phyloP scores from a whole-genome alignment of 192 early-diverging fungal species.

The Coemansia erecta region DNA sequence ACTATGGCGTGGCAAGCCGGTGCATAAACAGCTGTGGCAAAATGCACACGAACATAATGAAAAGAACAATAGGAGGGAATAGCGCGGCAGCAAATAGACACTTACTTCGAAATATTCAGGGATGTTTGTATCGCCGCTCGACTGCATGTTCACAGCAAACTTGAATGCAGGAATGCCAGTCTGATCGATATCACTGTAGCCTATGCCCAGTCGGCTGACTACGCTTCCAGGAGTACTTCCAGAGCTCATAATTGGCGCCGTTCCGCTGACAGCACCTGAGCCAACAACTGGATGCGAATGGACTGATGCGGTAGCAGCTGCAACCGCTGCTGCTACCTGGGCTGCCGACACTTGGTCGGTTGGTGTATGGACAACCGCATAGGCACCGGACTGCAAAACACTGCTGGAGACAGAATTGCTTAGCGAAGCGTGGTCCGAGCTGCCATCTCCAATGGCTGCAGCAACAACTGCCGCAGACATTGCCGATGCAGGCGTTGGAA shows the following conservation, averaged over 20 bases:
- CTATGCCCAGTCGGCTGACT: constrained; percentile 17
- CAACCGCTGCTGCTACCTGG: constrained; percentile 48
- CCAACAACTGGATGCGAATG: constrained; percentile 26
- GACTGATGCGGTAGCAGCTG: constrained; percentile 39
- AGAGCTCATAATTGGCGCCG: constrained; percentile 9
- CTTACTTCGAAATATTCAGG: constrained; percentile 52
- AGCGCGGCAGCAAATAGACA: background rate
- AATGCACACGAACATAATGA: background rate
- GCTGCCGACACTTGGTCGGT: constrained; percentile 42
- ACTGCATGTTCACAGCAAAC: constrained; percentile 40
- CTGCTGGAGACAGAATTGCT: constrained; percentile 13
- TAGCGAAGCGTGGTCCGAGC: constrained; percentile 23
- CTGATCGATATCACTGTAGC: constrained; percentile 28
- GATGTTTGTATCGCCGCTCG: constrained; percentile 31
- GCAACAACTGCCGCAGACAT: constrained; percentile 20
- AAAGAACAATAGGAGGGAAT: background rate
- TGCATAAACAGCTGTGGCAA: constrained; percentile 2
- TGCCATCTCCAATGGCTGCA: constrained; percentile 30
- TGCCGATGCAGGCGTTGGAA: constrained; percentile 26
- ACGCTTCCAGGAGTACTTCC: constrained; percentile 4
- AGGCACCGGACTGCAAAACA: constrained; percentile 25
- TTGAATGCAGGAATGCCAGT: constrained; percentile 37
- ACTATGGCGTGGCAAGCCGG: too few species aligned
- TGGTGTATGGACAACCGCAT: constrained; percentile 13
- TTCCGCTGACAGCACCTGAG: constrained; percentile 8